These are phyloP conservation scores for Colletotrichum tabaci DNA, from an alignment of 2,329 filamentous ascomycete genomes.

Conservation along the genomic window DNA sequence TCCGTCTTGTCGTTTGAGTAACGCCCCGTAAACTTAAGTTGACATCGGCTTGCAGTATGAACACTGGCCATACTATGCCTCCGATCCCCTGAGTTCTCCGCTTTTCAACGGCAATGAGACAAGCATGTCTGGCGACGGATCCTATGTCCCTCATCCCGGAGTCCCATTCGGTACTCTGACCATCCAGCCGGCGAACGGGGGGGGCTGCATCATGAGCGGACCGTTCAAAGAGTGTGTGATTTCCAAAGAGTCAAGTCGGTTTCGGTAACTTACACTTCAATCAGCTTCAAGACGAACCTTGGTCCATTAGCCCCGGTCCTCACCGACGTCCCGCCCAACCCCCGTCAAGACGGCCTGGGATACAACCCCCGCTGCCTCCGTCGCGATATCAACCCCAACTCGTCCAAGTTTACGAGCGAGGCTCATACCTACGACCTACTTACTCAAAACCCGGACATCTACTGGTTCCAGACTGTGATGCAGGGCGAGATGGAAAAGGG, in stretches of 20 bases:
- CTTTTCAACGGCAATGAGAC: conserved; percentile 69
- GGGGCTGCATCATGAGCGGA: conserved; percentile 66
- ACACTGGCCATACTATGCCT: conserved; percentile 65
- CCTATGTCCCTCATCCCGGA: conserved; percentile 44
- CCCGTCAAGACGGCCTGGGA: conserved; percentile 52
- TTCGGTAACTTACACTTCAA: conserved; percentile 51
- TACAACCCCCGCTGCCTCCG: conserved; percentile 63
- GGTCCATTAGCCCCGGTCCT: conserved; percentile 50
- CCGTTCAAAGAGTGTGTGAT: conserved; percentile 63
- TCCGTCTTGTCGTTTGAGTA: conserved; percentile 19
- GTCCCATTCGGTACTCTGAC: conserved; percentile 24
- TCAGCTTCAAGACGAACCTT: conserved; percentile 53
- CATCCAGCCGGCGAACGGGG: conserved; percentile 66
- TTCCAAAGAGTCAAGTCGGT: neutral
- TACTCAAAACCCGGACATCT: conserved; percentile 49
- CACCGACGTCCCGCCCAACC: conserved; percentile 49
- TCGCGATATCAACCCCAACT: conserved; percentile 56
- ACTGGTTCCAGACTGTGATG: conserved; percentile 53
- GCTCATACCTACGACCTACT: conserved; percentile 47
- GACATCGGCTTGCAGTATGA: conserved; percentile 57
- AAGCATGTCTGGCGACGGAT: conserved; percentile 65
- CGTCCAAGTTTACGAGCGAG: conserved; percentile 42
- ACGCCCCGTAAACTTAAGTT: neutral
- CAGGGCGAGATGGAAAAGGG: conserved; percentile 48
- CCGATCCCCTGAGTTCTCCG: conserved; percentile 63